These are phyloP conservation scores for Casaregolazyma suthepensis DNA, from an alignment of 1,139 yeast genomes.

Conservation along the genomic window DNA sequence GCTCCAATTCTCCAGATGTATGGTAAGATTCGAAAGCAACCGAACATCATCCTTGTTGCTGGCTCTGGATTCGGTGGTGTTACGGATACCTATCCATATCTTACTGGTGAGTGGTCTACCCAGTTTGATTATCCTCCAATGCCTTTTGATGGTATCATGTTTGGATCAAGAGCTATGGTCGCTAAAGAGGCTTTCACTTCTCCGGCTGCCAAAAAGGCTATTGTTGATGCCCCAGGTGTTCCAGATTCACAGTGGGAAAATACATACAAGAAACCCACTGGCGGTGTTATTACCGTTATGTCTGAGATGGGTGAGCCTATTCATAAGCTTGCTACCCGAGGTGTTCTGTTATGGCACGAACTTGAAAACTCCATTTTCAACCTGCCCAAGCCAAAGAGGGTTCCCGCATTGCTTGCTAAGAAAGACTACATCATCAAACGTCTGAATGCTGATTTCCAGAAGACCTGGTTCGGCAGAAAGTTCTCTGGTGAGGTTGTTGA, in stretches of 20 bases:
- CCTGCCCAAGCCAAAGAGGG: conserved; percentile 82
- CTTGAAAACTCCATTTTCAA: conserved; percentile 89
- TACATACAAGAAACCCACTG: conserved; percentile 91
- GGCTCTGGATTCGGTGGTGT: conserved; percentile 99
- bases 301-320: conserved; percentile 99
- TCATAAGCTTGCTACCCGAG: conserved; percentile 97
- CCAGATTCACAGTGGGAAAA: conserved; percentile 85
- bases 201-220: conserved; percentile 87
- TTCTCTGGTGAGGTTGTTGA: conserved; percentile 76
- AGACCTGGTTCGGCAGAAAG: conserved; percentile 91
- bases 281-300: conserved; percentile 92
- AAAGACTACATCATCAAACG: conserved; percentile 77
- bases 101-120: conserved; percentile 93
- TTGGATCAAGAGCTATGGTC: conserved; percentile 96
- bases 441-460: conserved; percentile 91
- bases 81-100: conserved; percentile 93
- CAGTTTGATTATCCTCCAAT: conserved; percentile 86
- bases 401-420: conserved; percentile 76
- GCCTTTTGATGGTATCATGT: conserved; percentile 97
- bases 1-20: conserved; percentile 95
- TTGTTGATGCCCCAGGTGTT: conserved; percentile 87
- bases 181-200: conserved; percentile 96
- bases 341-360: conserved; percentile 91
- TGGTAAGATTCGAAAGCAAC: conserved; percentile 84
- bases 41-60: conserved; percentile 84